Conservation (phyloP, 129 eudicot genomes). For the Escallonia herrerae region DNA sequence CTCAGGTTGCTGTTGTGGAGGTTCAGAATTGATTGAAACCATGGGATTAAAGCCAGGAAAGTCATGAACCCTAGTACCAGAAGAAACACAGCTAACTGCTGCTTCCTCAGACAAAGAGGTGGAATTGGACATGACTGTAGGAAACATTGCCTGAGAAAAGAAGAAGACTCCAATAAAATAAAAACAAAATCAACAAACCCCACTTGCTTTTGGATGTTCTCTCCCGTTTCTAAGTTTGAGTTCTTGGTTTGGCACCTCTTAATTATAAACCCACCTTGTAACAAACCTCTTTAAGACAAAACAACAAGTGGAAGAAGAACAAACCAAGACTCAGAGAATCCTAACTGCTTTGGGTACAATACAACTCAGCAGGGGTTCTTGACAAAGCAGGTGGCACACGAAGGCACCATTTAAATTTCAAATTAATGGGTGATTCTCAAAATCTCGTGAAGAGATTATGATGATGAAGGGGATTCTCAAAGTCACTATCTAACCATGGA, state of each 20-base stretch:
- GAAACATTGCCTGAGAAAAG: conserved; percentile 47
- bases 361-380: conserved; percentile 16
- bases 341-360: background rate
- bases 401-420: conserved; percentile 1
- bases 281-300: conserved; percentile 13
- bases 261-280: background rate
- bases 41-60: conserved; percentile 47
- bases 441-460: conserved; percentile 33
- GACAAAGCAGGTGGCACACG: background rate
- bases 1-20: conserved; percentile 28
- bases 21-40: conserved; percentile 23
- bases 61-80: conserved; percentile 34
- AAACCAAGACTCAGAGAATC: conserved; percentile 5
- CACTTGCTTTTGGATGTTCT: background rate
- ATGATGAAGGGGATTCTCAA: conserved; percentile 23
- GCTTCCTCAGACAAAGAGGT: conserved; percentile 57
- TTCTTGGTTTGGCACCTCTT: background rate
- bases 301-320: conserved; percentile 18
- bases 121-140: conserved; percentile 47
- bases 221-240: background rate
- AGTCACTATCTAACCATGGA: conserved; percentile 34
- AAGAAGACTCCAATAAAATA: conserved; percentile 24
- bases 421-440: conserved; percentile 13
- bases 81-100: conserved; percentile 27
- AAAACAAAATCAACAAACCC: conserved; percentile 23